These are phyloP conservation scores for Zhuliangozyma blackwelliae DNA, from an alignment of 1,139 yeast species.

Conservation along the genomic window DNA sequence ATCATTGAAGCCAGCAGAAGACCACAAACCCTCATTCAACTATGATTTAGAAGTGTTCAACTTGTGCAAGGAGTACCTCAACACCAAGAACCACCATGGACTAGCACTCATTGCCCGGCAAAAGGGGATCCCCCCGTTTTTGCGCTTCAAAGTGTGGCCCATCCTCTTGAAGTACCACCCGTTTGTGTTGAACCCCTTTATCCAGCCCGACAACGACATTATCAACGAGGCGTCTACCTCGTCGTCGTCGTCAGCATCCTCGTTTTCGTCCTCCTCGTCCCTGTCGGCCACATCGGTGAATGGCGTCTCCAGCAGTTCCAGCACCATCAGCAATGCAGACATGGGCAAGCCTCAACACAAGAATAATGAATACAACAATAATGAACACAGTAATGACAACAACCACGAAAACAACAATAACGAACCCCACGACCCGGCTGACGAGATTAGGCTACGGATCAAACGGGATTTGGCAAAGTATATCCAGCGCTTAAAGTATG, in stretches of 20 bases:
- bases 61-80: conserved; percentile 39
- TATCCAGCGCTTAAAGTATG: conserved; percentile 37
- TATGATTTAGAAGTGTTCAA: conserved; percentile 39
- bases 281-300: too few relatives aligned
- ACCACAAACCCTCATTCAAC: conserved; percentile 32
- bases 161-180: conserved; percentile 77
- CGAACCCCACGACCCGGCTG: conserved; percentile 13
- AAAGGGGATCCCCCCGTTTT: conserved; percentile 79
- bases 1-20: conserved; percentile 1
- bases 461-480: conserved; percentile 52
- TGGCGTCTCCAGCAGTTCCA: not conserved
- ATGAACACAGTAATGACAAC: conserved; percentile 6
- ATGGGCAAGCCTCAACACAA: conserved; percentile 4
- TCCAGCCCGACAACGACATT: conserved; percentile 49
- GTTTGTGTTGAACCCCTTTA: conserved; percentile 70
- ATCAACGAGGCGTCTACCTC: conserved; percentile 8
- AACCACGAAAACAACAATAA: conserved; percentile 6
- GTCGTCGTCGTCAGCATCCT: conserved; percentile 8
- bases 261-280: conserved; percentile 1
- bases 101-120: conserved; percentile 79
- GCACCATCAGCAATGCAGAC: conserved; percentile 5
- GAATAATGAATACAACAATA: conserved; percentile 6
- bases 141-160: conserved; percentile 84
- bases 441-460: conserved; percentile 31
- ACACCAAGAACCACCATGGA: conserved; percentile 55